Evolutionary conservation across 106 monocot genomes (phyloP).

Genomic region (Dactylorhiza incarnata): DNA sequence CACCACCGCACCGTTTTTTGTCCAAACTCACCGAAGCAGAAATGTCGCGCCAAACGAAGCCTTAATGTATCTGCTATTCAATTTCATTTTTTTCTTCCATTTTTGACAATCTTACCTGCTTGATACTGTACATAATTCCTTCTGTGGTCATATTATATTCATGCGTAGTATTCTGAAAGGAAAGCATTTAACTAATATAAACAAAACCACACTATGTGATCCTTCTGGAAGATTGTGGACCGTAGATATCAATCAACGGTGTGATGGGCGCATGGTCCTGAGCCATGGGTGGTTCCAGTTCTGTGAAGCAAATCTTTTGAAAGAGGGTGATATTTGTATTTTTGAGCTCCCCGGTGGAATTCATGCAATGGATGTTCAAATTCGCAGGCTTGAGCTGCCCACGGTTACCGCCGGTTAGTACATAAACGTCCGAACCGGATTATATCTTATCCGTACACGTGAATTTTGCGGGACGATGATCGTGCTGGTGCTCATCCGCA

Average conservation of each 20-base stretch:
- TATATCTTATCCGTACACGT: too few species aligned
- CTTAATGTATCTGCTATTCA: too few species aligned
- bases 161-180: neutral
- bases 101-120: too few species aligned
- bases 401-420: neutral
- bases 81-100: too few species aligned
- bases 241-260: neutral
- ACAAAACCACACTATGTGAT: neutral
- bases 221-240: constrained; percentile 5
- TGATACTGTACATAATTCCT: too few species aligned
- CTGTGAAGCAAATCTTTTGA: neutral
- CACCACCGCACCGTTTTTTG: too few species aligned
- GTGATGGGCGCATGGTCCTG: neutral
- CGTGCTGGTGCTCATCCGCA: too few species aligned
- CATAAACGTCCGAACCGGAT: too few species aligned
- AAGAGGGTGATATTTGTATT: constrained; percentile 1
- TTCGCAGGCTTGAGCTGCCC: neutral
- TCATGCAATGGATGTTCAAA: neutral
- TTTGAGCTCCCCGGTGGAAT: neutral
- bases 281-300: neutral
- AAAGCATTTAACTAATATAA: neutral
- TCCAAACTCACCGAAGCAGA: too few species aligned
- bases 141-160: too few species aligned
- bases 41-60: too few species aligned
- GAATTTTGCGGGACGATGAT: too few species aligned